A percentile compares a stretch with the other conserved stretches of the same genome.
These are phyloP conservation scores for Bretziella fagacearum DNA, from an alignment of 2,329 filamentous ascomycete genomes.

Conservation along the genomic window DNA sequence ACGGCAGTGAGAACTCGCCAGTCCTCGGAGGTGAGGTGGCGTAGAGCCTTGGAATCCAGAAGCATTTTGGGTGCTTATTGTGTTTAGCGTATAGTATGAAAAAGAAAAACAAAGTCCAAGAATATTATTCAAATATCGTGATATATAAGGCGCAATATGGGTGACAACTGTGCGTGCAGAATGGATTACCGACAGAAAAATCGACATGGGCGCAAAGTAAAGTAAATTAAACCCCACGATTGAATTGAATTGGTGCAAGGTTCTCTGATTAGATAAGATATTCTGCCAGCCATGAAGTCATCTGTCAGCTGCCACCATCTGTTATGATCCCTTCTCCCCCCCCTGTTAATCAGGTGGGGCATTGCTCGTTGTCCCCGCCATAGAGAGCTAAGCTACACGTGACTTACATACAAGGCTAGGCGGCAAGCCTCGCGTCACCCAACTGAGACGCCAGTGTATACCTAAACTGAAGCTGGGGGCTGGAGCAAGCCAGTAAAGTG, in stretches of 20 bases:
- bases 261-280: constrained; percentile 13
- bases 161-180: constrained; percentile 2
- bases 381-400: constrained; percentile 7
- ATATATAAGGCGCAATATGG: neutral
- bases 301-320: neutral
- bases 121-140: neutral
- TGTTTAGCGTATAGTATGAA: neutral
- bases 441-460: constrained; percentile 14
- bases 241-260: constrained; percentile 6
- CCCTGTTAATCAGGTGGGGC: neutral
- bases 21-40: constrained; percentile 82
- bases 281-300: neutral
- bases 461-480: constrained; percentile 2
- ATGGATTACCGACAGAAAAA: neutral
- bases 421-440: constrained; percentile 25
- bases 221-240: constrained; percentile 9
- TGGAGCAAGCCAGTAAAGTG: constrained; percentile 1
- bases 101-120: neutral
- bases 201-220: constrained; percentile 7
- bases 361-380: neutral
- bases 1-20: constrained; percentile 90
- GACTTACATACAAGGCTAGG: constrained; percentile 18
- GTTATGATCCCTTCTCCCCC: neutral
- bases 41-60: constrained; percentile 82
- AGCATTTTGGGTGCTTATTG: constrained; percentile 49